Conservation (phyloP, 176 grass and related monocot genomes). For the Coix lacrymajobi region DNA sequence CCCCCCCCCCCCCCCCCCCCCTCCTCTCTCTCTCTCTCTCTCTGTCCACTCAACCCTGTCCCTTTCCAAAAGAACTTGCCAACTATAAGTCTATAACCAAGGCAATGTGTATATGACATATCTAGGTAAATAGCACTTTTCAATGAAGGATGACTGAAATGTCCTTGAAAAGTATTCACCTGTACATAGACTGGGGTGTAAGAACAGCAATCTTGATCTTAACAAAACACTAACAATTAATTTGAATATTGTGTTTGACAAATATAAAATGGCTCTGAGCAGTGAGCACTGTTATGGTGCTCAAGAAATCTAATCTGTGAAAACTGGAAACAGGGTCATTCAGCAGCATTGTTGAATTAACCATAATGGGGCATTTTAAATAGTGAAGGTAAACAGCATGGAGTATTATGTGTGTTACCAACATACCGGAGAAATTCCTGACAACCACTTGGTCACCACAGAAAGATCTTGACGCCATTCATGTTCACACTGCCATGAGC, state of each 20-base stretch:
- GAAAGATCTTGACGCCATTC: conserved; percentile 99
- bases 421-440: conserved; percentile 74
- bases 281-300: background rate
- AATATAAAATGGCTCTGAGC: background rate
- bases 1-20: too few relatives aligned
- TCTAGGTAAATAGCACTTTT: background rate
- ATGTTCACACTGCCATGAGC: conserved; percentile 78
- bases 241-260: background rate
- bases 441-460: conserved; percentile 97
- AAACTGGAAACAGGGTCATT: background rate
- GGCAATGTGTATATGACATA: background rate
- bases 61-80: background rate
- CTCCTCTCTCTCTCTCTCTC: too few relatives aligned
- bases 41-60: too few relatives aligned
- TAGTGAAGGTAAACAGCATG: background rate
- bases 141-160: background rate
- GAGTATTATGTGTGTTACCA: background rate
- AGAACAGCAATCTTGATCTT: background rate
- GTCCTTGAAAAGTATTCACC: background rate
- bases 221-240: background rate
- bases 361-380: background rate
- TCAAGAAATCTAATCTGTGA: conserved; percentile 8
- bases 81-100: background rate
- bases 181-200: background rate
- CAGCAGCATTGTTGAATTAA: background rate